phyloP scores from a whole-genome alignment of 208 protist genomes.

The Leishmania amazonensis region DNA sequence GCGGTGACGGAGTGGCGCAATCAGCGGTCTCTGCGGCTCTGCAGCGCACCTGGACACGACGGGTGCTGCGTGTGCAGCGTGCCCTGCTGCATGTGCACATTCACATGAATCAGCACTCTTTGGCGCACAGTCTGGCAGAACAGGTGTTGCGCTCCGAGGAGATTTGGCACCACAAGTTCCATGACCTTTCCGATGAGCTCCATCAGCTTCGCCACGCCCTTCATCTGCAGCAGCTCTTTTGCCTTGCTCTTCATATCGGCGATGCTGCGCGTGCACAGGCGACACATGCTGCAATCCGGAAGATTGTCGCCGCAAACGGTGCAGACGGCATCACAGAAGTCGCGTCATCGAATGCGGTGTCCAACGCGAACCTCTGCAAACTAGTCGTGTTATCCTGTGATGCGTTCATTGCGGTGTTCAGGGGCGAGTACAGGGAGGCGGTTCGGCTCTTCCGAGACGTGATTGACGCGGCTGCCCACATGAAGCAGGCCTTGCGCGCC shows the following conservation, averaged over 20 bases:
- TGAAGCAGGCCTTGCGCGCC: conserved; percentile 9
- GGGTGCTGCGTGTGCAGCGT: conserved; percentile 50
- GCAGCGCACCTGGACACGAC: conserved; percentile 35
- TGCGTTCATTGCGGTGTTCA: conserved; percentile 26
- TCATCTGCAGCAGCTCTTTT: conserved; percentile 44
- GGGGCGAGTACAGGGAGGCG: conserved; percentile 16
- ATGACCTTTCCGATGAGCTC: conserved; percentile 23
- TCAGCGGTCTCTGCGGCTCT: conserved; percentile 3
- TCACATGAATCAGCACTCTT: conserved; percentile 54
- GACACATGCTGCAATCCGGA: background rate
- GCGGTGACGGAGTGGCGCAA: background rate
- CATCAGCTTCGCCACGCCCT: conserved; percentile 35
- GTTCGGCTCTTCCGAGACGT: conserved; percentile 20
- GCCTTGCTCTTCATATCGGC: conserved; percentile 38
- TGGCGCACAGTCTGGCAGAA: conserved; percentile 48
- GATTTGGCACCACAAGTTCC: conserved; percentile 16
- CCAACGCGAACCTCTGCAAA: conserved; percentile 10
- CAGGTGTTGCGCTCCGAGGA: conserved; percentile 44
- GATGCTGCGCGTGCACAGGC: conserved; percentile 22
- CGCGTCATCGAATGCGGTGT: conserved; percentile 1
- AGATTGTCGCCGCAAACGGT: background rate
- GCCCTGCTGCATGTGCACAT: conserved; percentile 68
- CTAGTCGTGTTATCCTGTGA: conserved; percentile 24
- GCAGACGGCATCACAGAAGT: background rate
- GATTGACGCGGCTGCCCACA: conserved; percentile 7